Conservation (phyloP, 2,329 filamentous ascomycete species). For the Phyllosticta citriasiana region DNA sequence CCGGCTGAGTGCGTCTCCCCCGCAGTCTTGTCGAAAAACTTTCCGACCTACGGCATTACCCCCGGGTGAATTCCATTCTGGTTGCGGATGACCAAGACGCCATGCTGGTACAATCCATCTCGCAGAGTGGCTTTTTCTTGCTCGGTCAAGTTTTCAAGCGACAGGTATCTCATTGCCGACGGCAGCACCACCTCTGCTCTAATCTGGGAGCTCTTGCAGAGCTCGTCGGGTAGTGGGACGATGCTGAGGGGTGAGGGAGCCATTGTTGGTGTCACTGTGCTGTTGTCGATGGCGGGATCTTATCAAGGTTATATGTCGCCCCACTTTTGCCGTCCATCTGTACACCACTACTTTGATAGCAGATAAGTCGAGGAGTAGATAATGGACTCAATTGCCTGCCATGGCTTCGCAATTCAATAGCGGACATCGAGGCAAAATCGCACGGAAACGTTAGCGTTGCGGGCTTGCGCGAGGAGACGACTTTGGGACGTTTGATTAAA, state of each 20-base stretch:
- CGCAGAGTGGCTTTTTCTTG: conserved; percentile 12
- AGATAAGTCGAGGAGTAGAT: neutral
- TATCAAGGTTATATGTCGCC: neutral
- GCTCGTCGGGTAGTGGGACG: conserved; percentile 4
- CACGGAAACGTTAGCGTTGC: neutral
- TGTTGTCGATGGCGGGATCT: conserved; percentile 1
- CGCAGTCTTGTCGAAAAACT: conserved; percentile 14
- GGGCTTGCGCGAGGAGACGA: neutral
- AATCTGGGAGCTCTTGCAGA: conserved; percentile 12
- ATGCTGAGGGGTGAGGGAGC: conserved; percentile 8
- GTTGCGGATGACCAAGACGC: conserved; percentile 14
- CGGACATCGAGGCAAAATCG: neutral
- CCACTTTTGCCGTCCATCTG: neutral
- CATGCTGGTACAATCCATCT: conserved; percentile 14
- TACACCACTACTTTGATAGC: neutral
- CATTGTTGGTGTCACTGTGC: conserved; percentile 7
- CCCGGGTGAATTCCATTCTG: conserved; percentile 13
- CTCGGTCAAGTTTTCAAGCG: conserved; percentile 8
- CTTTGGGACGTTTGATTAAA: neutral
- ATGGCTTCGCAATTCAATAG: neutral
- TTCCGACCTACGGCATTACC: conserved; percentile 12
- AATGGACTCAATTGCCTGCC: neutral
- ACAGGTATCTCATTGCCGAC: conserved; percentile 3
- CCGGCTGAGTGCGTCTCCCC: conserved; percentile 15
- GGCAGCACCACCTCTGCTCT: conserved; percentile 13